Percentiles rank a stretch among this genome's conserved stretches.
Evolutionary conservation across 2,329 filamentous ascomycete species (phyloP).

Genomic region (Domatiomyces globalis): DNA sequence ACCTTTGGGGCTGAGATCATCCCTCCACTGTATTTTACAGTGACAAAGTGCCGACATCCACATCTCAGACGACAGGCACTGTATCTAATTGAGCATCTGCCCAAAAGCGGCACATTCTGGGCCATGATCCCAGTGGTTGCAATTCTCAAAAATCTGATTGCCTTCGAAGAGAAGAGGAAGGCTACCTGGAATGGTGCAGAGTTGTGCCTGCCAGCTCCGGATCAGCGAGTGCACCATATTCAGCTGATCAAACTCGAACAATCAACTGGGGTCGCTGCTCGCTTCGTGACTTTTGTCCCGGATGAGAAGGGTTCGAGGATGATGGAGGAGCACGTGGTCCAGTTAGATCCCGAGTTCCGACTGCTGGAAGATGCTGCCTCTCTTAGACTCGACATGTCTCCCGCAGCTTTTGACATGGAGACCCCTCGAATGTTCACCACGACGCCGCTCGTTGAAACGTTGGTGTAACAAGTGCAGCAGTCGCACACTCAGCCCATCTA

Average conservation of each 20-base stretch:
- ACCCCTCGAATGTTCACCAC: too few species aligned
- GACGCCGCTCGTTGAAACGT: too few species aligned
- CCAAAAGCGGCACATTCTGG: too few species aligned
- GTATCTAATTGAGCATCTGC: constrained; percentile 2
- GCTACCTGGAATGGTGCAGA: background rate
- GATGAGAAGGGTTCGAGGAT: background rate
- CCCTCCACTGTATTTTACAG: constrained; percentile 11
- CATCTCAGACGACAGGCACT: constrained; percentile 8
- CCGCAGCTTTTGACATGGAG: background rate
- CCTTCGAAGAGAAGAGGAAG: background rate
- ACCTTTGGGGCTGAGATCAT: constrained; percentile 6
- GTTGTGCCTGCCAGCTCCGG: background rate
- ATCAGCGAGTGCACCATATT: background rate
- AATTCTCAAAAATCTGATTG: background rate
- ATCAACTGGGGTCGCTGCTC: background rate
- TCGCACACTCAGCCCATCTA: constrained; percentile 11
- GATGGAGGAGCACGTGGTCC: too few species aligned
- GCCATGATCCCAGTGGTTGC: background rate
- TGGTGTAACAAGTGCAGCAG: background rate
- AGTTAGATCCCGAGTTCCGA: background rate
- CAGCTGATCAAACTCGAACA: background rate
- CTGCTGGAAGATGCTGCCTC: background rate
- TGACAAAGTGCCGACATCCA: constrained; percentile 11
- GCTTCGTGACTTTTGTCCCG: background rate
- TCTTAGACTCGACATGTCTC: background rate